A percentile compares a stretch with the other conserved stretches of the same genome.
These are phyloP conservation scores for Cardamine chenopodiifolia DNA, from an alignment of 345 rosid genomes.

Conservation along the genomic window DNA sequence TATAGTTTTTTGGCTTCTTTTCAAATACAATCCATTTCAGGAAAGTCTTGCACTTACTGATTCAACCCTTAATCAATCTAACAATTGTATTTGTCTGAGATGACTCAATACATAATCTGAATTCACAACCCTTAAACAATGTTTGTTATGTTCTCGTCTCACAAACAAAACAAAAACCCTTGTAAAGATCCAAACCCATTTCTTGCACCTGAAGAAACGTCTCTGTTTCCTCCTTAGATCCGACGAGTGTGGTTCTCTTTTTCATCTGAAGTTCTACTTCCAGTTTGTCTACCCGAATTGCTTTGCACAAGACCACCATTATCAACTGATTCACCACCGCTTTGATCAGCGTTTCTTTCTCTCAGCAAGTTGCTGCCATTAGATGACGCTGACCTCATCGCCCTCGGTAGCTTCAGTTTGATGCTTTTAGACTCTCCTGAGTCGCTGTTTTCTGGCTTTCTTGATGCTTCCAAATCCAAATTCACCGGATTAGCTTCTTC, in stretches of 20 bases:
- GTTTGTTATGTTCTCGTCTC: background rate
- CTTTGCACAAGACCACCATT: slow-evolving; percentile 46
- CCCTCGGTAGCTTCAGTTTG: slow-evolving; percentile 74
- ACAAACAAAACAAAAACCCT: background rate
- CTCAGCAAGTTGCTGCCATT: slow-evolving; percentile 62
- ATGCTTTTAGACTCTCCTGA: slow-evolving; percentile 44
- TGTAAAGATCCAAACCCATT: slow-evolving; percentile 10
- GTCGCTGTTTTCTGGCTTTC: slow-evolving; percentile 43
- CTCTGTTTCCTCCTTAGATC: slow-evolving; percentile 29
- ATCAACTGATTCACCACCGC: slow-evolving; percentile 51
- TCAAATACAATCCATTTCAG: background rate
- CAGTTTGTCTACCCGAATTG: slow-evolving; percentile 50
- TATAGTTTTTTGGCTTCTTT: too few species aligned
- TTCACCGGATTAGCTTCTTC: slow-evolving; percentile 29
- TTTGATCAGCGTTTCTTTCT: slow-evolving; percentile 75
- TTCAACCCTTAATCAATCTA: background rate
- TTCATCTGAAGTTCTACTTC: slow-evolving; percentile 58
- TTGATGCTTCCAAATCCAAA: slow-evolving; percentile 36
- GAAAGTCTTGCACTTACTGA: background rate
- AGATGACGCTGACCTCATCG: slow-evolving; percentile 68
- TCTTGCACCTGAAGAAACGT: slow-evolving; percentile 20
- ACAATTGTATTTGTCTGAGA: background rate
- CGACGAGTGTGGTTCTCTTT: slow-evolving; percentile 69
- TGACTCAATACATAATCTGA: slow-evolving; percentile 6
- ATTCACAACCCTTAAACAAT: slow-evolving; percentile 21